A percentile compares a stretch with the other conserved stretches of the same genome.
phyloP scores from a whole-genome alignment of 352 stramenopile species.

The Pythium aristosporum region DNA sequence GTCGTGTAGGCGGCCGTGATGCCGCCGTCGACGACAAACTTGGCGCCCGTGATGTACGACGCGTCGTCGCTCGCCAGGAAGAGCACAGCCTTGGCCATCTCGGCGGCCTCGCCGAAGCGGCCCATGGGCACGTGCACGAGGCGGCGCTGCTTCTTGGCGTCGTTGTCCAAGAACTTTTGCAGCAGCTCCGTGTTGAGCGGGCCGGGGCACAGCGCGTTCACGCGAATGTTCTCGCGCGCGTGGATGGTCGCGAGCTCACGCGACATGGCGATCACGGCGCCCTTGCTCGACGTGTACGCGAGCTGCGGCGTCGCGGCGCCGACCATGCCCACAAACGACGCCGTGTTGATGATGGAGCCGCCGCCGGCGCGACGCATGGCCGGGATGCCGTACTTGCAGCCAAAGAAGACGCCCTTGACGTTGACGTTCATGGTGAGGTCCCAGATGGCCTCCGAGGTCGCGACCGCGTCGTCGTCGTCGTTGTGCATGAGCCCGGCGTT shows the following conservation, averaged over 20 bases:
- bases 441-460: constrained; percentile 79
- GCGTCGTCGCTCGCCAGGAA: constrained; percentile 85
- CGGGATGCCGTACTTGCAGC: constrained; percentile 86
- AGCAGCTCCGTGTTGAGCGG: constrained; percentile 85
- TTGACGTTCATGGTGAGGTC: constrained; percentile 88
- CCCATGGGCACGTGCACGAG: constrained; percentile 89
- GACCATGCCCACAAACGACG: constrained; percentile 81
- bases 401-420: constrained; percentile 88
- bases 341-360: constrained; percentile 88
- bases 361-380: constrained; percentile 74
- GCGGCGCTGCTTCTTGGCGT: constrained; percentile 84
- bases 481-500: constrained; percentile 88
- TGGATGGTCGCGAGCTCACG: constrained; percentile 83
- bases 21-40: constrained; percentile 86
- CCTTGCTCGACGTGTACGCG: constrained; percentile 88
- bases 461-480: constrained; percentile 74
- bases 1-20: constrained; percentile 88
- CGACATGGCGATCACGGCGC: constrained; percentile 87
- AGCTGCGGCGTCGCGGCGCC: constrained; percentile 83
- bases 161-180: constrained; percentile 84
- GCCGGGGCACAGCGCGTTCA: constrained; percentile 85
- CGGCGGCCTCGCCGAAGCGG: constrained; percentile 78
- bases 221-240: constrained; percentile 85
- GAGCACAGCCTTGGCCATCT: constrained; percentile 87
- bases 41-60: constrained; percentile 86